Percentiles rank a stretch among this genome's conserved stretches.
phyloP scores from a whole-genome alignment of 2,329 filamentous ascomycete genomes.

The Fusarium brachygibbosum region DNA sequence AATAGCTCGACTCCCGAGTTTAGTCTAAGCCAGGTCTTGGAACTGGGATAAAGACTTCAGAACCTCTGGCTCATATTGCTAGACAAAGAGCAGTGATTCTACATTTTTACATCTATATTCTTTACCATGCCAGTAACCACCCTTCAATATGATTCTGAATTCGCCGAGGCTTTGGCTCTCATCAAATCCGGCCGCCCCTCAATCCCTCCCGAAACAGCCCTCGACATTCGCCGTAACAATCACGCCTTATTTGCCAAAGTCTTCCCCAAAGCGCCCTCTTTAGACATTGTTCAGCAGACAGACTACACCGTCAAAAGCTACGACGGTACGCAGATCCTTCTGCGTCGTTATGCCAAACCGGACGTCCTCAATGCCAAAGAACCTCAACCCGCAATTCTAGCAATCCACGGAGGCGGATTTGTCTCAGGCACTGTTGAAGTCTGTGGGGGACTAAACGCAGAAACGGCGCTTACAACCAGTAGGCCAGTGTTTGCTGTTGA shows the following conservation, averaged over 20 bases:
- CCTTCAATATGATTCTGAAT: slow-evolving; percentile 39
- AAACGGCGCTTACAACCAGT: slow-evolving; percentile 2
- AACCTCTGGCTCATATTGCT: not conserved
- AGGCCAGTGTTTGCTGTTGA: slow-evolving; percentile 40
- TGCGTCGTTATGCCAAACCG: slow-evolving; percentile 32
- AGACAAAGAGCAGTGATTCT: not conserved
- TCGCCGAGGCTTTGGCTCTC: slow-evolving; percentile 32
- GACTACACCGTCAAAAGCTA: slow-evolving; percentile 31
- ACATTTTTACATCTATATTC: no score
- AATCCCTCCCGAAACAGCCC: slow-evolving; percentile 19
- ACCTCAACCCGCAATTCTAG: slow-evolving; percentile 33
- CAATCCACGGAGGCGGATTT: slow-evolving; percentile 38
- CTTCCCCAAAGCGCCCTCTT: slow-evolving; percentile 13
- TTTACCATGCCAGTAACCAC: slow-evolving; percentile 18
- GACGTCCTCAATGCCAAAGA: slow-evolving; percentile 13
- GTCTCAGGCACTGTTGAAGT: slow-evolving; percentile 25
- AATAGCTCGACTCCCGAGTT: not conserved
- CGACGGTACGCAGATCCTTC: slow-evolving; percentile 26
- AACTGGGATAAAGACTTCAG: not conserved
- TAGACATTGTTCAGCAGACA: slow-evolving; percentile 22
- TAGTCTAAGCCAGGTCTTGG: not conserved
- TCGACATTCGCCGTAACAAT: slow-evolving; percentile 26
- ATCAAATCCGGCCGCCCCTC: slow-evolving; percentile 24
- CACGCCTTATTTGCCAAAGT: slow-evolving; percentile 16
- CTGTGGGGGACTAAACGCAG: slow-evolving; percentile 11